These are phyloP conservation scores for Tetradesmus obliquus DNA, from an alignment of 139 green algal species.

Conservation along the genomic window DNA sequence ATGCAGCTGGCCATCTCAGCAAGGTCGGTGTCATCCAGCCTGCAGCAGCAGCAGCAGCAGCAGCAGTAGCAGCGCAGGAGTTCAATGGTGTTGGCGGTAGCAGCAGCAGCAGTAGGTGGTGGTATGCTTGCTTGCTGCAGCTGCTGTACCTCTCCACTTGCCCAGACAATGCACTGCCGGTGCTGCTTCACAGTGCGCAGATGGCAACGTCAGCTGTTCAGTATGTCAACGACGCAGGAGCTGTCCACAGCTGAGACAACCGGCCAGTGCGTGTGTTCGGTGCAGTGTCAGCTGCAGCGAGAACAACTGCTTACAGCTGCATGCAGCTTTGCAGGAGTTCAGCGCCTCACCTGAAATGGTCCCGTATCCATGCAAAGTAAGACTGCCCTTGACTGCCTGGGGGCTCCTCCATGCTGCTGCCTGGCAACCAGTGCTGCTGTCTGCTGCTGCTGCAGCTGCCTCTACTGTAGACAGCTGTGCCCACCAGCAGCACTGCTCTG, in stretches of 20 bases:
- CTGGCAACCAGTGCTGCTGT: neutral
- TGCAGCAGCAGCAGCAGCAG: slow-evolving; percentile 5
- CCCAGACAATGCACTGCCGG: too few relatives aligned
- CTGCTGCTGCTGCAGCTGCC: neutral
- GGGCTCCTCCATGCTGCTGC: neutral
- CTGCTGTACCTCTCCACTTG: neutral
- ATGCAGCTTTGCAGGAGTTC: neutral
- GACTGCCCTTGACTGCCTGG: neutral
- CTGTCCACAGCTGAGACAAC: neutral
- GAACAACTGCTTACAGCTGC: neutral
- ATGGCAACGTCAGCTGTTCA: neutral
- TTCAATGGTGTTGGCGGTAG: neutral
- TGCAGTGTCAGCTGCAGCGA: neutral
- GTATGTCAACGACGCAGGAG: neutral
- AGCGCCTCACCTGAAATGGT: neutral
- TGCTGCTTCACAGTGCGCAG: neutral
- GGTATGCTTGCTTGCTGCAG: neutral
- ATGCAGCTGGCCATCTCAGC: slow-evolving; percentile 21
- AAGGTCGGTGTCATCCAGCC: slow-evolving; percentile 5
- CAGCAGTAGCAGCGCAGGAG: neutral
- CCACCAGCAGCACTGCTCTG: neutral
- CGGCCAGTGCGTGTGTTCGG: neutral
- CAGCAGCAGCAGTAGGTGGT: neutral
- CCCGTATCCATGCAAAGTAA: neutral
- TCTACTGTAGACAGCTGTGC: neutral